phyloP scores from a whole-genome alignment of 2,329 filamentous ascomycete species.

The Sarocladium brachiariae region DNA sequence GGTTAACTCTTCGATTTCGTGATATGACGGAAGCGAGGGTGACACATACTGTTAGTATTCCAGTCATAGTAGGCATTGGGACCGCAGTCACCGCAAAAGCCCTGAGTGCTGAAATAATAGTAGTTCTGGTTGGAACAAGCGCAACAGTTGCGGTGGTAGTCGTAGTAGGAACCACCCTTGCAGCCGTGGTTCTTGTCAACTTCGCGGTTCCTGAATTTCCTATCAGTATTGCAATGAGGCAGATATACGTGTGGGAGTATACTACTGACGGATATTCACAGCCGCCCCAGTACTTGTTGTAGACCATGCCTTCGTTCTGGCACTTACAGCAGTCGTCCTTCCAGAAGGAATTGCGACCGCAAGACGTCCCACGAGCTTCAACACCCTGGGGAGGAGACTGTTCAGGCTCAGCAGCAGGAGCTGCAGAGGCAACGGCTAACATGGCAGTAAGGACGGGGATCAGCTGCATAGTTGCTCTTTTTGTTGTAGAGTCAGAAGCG shows the following conservation, averaged over 20 bases:
- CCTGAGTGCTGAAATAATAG: neutral
- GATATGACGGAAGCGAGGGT: no score
- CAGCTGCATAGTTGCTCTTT: neutral
- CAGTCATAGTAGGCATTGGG: neutral
- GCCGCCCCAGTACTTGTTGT: neutral
- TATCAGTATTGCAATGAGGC: no score
- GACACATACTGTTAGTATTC: neutral
- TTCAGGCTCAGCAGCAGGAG: neutral
- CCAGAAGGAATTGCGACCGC: neutral
- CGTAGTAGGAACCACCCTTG: neutral
- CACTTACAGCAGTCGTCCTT: neutral
- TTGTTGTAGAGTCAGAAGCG: no score
- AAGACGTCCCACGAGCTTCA: neutral
- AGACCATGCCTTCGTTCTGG: neutral
- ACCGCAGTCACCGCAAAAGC: neutral
- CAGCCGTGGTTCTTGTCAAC: neutral
- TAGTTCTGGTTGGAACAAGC: neutral
- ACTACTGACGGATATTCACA: neutral
- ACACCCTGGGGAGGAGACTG: neutral
- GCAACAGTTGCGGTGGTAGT: conserved; percentile 5
- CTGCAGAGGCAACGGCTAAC: neutral
- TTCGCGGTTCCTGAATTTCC: neutral
- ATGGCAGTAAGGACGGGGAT: neutral
- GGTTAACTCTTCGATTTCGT: no score
- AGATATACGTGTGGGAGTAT: no score